Conservation (phyloP, 169 alveolate genomes). For the Plasmodium blacklocki region DNA sequence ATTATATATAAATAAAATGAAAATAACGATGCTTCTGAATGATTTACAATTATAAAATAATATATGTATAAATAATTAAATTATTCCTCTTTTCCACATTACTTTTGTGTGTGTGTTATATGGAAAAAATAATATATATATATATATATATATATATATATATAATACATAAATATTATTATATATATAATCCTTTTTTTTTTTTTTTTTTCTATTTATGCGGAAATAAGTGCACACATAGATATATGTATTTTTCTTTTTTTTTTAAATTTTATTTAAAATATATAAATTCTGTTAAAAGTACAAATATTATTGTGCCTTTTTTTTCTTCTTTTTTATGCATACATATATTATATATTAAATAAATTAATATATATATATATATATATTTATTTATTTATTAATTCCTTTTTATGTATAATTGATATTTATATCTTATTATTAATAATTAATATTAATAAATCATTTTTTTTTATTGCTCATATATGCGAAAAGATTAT, state of each 20-base stretch:
- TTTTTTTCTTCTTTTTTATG: neutral
- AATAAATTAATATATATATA: too few relatives aligned
- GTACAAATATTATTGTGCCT: neutral
- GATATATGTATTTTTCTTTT: conserved; percentile 32
- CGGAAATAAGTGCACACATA: conserved; percentile 56
- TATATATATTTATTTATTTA: neutral
- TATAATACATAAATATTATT: too few relatives aligned
- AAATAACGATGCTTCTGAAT: conserved; percentile 4
- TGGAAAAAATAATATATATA: conserved; percentile 1
- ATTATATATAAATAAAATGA: neutral
- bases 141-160: too few relatives aligned
- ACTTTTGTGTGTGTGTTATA: conserved; percentile 34
- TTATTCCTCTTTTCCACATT: neutral
- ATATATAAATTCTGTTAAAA: neutral
- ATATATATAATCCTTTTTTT: too few relatives aligned
- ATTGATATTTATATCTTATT: too few relatives aligned
- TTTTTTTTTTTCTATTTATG: conserved; percentile 16
- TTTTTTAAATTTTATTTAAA: neutral
- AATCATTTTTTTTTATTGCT: too few relatives aligned
- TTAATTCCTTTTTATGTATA: neutral
- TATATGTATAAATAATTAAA: neutral
- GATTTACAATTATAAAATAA: neutral
- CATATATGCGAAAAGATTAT: too few relatives aligned
- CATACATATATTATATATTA: neutral
- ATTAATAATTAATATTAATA: too few relatives aligned